Conservation (phyloP, 2,329 filamentous ascomycete species). For the Alternaria sp. region DNA sequence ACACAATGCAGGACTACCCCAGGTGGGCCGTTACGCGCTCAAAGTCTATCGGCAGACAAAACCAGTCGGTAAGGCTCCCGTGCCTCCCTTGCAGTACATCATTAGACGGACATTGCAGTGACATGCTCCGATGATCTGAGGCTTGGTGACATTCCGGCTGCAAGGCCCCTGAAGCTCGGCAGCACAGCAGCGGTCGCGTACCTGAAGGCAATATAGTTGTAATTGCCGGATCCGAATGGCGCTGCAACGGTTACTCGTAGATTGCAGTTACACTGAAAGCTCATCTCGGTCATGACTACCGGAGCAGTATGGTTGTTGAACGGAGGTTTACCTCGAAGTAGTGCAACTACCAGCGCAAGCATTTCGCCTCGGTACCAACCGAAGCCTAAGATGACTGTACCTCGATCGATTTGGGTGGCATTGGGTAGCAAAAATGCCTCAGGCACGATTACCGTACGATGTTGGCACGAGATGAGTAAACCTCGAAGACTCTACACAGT, state of each 20-base stretch:
- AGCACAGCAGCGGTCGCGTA: conserved; percentile 4
- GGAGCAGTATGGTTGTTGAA: neutral
- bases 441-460: conserved; percentile 3
- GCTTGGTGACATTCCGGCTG: conserved; percentile 9
- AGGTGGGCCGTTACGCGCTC: conserved; percentile 16
- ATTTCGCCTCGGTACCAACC: neutral
- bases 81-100: conserved; percentile 5
- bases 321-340: neutral
- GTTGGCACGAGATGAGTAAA: neutral
- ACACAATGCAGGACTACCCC: conserved; percentile 29
- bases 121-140: conserved; percentile 17
- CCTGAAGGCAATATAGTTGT: conserved; percentile 4
- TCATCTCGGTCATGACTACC: conserved; percentile 5
- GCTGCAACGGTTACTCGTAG: conserved; percentile 4
- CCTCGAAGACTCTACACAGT: conserved; percentile 6
- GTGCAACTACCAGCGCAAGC: conserved; percentile 2
- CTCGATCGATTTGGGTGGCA: neutral
- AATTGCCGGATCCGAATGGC: conserved; percentile 6
- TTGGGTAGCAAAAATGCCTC: neutral
- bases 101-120: conserved; percentile 8
- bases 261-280: conserved; percentile 2
- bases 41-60: conserved; percentile 13
- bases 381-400: conserved; percentile 2
- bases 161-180: conserved; percentile 10
- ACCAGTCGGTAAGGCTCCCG: conserved; percentile 20